These are phyloP conservation scores for Podospora tetraspora DNA, from an alignment of 495 filamentous ascomycete species.

Conservation along the genomic window DNA sequence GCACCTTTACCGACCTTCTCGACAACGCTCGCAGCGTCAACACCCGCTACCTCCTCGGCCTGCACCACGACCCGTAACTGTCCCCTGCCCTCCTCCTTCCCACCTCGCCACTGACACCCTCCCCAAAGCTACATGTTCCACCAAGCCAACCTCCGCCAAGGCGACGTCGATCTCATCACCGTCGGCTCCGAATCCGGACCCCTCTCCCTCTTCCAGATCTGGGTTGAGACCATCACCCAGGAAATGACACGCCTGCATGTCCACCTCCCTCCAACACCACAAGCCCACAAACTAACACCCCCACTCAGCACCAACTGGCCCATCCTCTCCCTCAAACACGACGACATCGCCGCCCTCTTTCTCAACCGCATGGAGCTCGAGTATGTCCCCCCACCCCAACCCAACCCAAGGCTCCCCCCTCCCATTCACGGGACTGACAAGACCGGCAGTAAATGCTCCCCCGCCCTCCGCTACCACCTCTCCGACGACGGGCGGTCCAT, in stretches of 20 bases:
- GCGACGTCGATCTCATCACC: slow-evolving; percentile 41
- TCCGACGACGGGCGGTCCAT: slow-evolving; percentile 37
- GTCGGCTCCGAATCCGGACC: slow-evolving; percentile 47
- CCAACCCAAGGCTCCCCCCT: too few relatives aligned
- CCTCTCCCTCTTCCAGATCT: slow-evolving; percentile 55
- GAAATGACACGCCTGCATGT: slow-evolving; percentile 49
- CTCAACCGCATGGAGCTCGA: slow-evolving; percentile 50
- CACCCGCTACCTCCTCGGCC: slow-evolving; percentile 50
- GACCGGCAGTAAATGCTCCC: slow-evolving; percentile 44
- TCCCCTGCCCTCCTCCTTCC: neutral
- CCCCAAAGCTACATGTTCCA: slow-evolving; percentile 42
- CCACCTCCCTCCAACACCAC: neutral
- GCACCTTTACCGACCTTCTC: slow-evolving; percentile 46
- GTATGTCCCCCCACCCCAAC: slow-evolving; percentile 10
- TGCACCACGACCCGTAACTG: slow-evolving; percentile 42
- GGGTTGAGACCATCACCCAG: slow-evolving; percentile 54
- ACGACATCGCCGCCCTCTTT: slow-evolving; percentile 51
- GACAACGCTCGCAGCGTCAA: slow-evolving; percentile 46
- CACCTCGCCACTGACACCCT: neutral
- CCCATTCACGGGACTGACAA: too few relatives aligned
- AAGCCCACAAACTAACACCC: neutral
- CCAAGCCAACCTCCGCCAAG: slow-evolving; percentile 56
- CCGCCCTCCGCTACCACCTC: slow-evolving; percentile 44
- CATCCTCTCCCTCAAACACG: slow-evolving; percentile 50
- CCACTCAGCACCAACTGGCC: slow-evolving; percentile 46